Evolutionary conservation across 2,329 filamentous ascomycete genomes (phyloP), one percentile per base, ranked within the genome.

Genomic region (Emergomyces orientalis): DNA sequence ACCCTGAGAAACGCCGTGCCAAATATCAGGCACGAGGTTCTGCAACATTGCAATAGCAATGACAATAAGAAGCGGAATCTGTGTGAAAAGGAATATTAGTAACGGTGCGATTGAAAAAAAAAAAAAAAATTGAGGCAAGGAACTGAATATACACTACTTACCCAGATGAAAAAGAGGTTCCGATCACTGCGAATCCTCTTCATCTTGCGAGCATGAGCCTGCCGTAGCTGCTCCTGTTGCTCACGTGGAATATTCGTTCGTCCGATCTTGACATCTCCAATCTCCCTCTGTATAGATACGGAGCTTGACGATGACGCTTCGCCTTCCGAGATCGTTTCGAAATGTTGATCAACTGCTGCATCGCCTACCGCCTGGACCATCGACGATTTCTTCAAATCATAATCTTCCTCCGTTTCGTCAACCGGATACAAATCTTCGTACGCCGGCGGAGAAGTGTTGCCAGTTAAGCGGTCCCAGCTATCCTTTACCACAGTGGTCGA

Each of bases 351-450:
- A 32, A 77, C 61, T 30, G 74, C 76, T 25, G 77, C 75, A 58
- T 81, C 78, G 2, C 76, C 70, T 25, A 76, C 77, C 7, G 78
- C 78, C 62, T 72, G 73, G 14, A 79, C 60, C 49, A 77, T 68
- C n/a, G 74, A 76, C 11, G 71, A 72, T 62, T 78, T 78, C 63
- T 80, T 79, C 7, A 78, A 68, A 34, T 76, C 76, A 45, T 70
- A 72, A 55, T 78, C 76, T 54, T 71, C 73, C 62, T 72, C 73
- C 27, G 68, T 68, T 37, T 67, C 64, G 39, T 73, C 73, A 30
- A 73, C 72, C 5, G 88, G 89, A 72, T 86, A 94, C 34, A 94
- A 84, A 57, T 92, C 90, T 61, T 91, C 86, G 67, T 94, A 94
- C 0, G 90, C 84, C 11, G 90, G 90, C 9, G 89, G 89, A 39